Evolutionary conservation across 2,329 filamentous ascomycete genomes (phyloP), one percentile per base, ranked within the genome.

Genomic region (Fusarium buxicola): DNA sequence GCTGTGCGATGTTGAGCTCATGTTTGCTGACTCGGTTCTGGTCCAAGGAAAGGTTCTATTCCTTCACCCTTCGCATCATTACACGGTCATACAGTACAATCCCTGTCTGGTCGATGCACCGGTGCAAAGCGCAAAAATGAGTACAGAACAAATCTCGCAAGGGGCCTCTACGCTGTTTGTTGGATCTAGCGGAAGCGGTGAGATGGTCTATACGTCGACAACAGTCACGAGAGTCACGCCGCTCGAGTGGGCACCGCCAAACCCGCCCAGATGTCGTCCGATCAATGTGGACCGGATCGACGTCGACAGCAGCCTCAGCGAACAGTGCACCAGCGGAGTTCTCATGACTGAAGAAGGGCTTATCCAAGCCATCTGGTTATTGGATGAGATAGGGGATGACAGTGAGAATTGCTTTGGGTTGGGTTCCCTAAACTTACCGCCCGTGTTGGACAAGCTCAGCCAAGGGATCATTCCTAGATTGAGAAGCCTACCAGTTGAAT

Each of bases 251-350:
- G 98, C 63, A 94, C 95, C 2, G 92, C 94, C 28, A 96, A 96
- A 77, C 89, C 92, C 95, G 7, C 95, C 95, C 4, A 85, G 95
- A 58, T 98, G 98, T 73, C 88, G 95, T 4, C 95, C 95, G 12
- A 91, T 97, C 71, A 98, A 99, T 68, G 87, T 98, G 5, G 95
- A 98, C 73, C 94, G 95, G 40, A 96, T 99, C 72, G 97, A 94
- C 0, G 92, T 99, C 11, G 95, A 99, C 74, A 98, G 94, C 1
- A 93, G 89, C 59, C 84, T 99, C 2, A 94, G 92, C 56, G 89
- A 89, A 2, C 92, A 97, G 70, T 98, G 95, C 72, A 94, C 92
- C 34, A 97, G 92, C 60, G 95, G 95, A 72, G 95, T 98, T 0
- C 84, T 99, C 18, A 88, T 97, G 11, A 87, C 91, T 1, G 89